Base-by-base conservation (phyloP, 345 rosid genomes). In the Euphorbia peplus region DNA sequence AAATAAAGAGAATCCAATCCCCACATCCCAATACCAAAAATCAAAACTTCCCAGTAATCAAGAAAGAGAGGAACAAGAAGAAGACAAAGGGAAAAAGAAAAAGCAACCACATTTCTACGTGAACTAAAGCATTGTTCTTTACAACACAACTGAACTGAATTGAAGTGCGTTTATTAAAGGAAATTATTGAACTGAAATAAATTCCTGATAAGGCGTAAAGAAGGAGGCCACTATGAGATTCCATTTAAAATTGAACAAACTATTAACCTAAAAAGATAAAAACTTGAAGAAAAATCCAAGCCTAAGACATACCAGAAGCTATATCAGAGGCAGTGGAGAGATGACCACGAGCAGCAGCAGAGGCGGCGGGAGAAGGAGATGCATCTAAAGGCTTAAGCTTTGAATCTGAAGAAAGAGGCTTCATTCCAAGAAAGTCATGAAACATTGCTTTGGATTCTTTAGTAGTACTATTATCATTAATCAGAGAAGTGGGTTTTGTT, bases 271-370 rank as follows among this genome's bases (percentile, higher is more conserved):
- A n/a, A n/a, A n/a, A n/a, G n/a, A n/a, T n/a, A n/a, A n/a, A 22
- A 57, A 25, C 25, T 22, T 52, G 19, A 52, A 65, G 37, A 44
- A 0, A 29, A 59, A 22, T 11, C n/a, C n/a, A n/a, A n/a, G n/a
- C n/a, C n/a, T n/a, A n/a, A n/a, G n/a, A 64, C 66, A 47, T 29
- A 92, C 87, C 85, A 59, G 87, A 87, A 68, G 84, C 95, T 29
- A 87, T 88, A 93, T 93, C 98, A 73, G 98, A 89, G 78, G 88
- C 73, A 52, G 95, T 74, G 67, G 98, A 92, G 71, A 86, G 79
- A 72, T 87, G 87, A 0, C 80, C 87, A 16, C 81, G 84, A 57
- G 81, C 72, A 57, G 74, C 90, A 21, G 83, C 85, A 15, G 91
- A 83, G 44, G 6, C 6, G 37, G 87, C 83, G 37, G 86, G 76